These are phyloP conservation scores for Colletotrichum lentis DNA, from an alignment of 2,329 filamentous ascomycete genomes.

Conservation along the genomic window DNA sequence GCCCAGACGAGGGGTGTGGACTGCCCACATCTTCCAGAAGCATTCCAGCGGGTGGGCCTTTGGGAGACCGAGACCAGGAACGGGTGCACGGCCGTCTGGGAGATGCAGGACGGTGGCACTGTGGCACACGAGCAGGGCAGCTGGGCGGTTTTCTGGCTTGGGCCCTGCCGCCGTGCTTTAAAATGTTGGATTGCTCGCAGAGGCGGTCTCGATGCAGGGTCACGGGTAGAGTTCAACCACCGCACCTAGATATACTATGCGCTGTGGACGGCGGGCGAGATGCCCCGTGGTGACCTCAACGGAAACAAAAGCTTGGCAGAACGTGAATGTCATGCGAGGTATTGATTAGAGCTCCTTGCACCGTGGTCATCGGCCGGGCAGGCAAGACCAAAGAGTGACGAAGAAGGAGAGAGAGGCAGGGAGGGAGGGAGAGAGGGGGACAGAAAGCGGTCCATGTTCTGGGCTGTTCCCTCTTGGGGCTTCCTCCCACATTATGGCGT, in stretches of 20 bases:
- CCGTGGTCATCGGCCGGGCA: conserved; percentile 18
- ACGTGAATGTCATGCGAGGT: conserved; percentile 23
- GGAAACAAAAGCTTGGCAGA: conserved; percentile 17
- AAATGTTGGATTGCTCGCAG: conserved; percentile 7
- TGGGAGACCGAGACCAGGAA: conserved; percentile 8
- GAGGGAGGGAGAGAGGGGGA: background rate
- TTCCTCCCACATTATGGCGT: background rate
- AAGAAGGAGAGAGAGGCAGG: background rate
- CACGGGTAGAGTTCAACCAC: background rate
- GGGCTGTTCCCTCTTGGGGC: background rate
- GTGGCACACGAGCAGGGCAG: conserved; percentile 1
- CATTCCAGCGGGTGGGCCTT: conserved; percentile 27
- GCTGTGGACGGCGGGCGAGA: background rate
- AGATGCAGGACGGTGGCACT: conserved; percentile 4
- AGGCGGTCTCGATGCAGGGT: background rate
- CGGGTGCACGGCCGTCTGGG: conserved; percentile 11
- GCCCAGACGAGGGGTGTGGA: conserved; percentile 1
- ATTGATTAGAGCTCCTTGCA: background rate
- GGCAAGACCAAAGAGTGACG: background rate
- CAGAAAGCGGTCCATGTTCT: background rate
- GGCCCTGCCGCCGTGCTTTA: background rate
- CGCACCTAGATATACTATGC: background rate
- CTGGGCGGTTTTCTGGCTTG: background rate
- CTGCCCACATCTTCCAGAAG: conserved; percentile 35
- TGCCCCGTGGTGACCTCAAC: background rate